Evolutionary conservation across 2,329 filamentous ascomycete species (phyloP).

Genomic region (Exophiala aquamarina): DNA sequence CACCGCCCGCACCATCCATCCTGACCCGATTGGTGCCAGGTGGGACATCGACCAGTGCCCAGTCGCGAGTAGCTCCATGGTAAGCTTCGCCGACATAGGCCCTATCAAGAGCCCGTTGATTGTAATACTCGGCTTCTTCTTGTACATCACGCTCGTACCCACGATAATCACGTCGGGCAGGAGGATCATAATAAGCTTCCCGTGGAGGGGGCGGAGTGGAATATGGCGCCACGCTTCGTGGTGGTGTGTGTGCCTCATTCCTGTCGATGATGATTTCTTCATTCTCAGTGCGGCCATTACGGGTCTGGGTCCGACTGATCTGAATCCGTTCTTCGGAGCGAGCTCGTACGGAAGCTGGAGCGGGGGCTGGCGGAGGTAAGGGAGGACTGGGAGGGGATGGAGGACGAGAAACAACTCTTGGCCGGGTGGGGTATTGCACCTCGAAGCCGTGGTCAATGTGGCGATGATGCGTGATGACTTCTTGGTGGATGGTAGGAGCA

Average conservation of each 20-base stretch:
- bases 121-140: constrained; percentile 61
- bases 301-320: constrained; percentile 48
- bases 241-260: constrained; percentile 44
- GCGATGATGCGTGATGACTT: constrained; percentile 84
- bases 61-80: constrained; percentile 72
- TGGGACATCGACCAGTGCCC: constrained; percentile 81
- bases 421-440: constrained; percentile 36
- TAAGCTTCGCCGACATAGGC: constrained; percentile 71
- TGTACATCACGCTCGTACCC: constrained; percentile 51
- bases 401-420: constrained; percentile 24
- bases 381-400: constrained; percentile 43
- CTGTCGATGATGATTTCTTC: constrained; percentile 64
- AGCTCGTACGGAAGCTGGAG: constrained; percentile 31
- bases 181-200: constrained; percentile 23
- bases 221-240: constrained; percentile 35
- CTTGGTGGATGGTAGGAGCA: constrained; percentile 78
- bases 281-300: constrained; percentile 54
- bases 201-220: constrained; percentile 27
- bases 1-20: constrained; percentile 77
- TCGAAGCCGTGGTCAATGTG: constrained; percentile 78
- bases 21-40: constrained; percentile 79
- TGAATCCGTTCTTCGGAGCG: constrained; percentile 55
- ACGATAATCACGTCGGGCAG: constrained; percentile 35
- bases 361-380: constrained; percentile 32
- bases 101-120: constrained; percentile 67